Conservation (phyloP, 169 alveolate genomes). For the Theileria annulata region DNA sequence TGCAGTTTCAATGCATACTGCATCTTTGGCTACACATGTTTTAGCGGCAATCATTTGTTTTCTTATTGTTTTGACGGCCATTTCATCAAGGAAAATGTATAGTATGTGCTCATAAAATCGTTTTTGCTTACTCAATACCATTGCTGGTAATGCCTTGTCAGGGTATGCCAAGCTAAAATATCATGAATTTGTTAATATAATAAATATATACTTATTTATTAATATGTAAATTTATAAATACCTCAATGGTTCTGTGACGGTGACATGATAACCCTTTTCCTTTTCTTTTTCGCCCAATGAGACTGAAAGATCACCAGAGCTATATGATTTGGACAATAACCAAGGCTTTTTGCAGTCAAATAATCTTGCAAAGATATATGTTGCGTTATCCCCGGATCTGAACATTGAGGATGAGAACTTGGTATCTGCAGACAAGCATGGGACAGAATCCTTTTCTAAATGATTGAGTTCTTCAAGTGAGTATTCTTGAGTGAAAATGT, state of each 20-base stretch:
- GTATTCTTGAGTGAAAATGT: neutral
- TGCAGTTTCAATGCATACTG: constrained; percentile 18
- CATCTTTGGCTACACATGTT: constrained; percentile 5
- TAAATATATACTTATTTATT: neutral
- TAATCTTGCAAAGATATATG: constrained; percentile 38
- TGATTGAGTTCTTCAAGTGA: neutral
- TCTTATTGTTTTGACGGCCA: constrained; percentile 11
- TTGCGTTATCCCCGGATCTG: constrained; percentile 27
- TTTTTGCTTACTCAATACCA: constrained; percentile 9
- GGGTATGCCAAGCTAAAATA: neutral
- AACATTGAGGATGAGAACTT: constrained; percentile 18
- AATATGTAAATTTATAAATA: constrained; percentile 10
- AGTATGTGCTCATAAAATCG: constrained; percentile 46
- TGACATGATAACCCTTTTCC: neutral
- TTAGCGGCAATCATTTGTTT: constrained; percentile 15
- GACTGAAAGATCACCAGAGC: neutral
- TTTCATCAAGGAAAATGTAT: constrained; percentile 35
- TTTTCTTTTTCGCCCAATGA: neutral
- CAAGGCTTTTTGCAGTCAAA: constrained; percentile 54
- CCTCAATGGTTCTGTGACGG: constrained; percentile 18
- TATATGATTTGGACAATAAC: constrained; percentile 14
- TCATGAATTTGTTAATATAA: neutral
- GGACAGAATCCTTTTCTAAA: neutral
- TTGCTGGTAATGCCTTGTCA: neutral
- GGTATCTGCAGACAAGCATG: constrained; percentile 23